Evolutionary conservation across 208 protist genomes (phyloP).

Genomic region (Trypanosoma scelopori): DNA sequence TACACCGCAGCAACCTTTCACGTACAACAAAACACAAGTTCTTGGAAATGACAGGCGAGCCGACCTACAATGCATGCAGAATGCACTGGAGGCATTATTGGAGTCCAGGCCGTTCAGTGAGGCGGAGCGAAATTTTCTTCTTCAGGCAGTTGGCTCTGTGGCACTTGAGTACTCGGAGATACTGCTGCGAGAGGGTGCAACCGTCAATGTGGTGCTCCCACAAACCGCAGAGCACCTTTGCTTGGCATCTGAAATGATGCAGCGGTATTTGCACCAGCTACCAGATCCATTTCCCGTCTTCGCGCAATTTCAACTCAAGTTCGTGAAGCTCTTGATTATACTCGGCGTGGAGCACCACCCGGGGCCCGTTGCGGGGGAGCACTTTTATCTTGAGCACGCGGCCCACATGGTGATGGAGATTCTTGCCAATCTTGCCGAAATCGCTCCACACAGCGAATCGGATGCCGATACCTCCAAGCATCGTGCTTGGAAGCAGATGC

Average conservation of each 20-base stretch:
- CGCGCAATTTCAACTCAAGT: background rate
- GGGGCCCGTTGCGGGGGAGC: background rate
- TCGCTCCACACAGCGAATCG: background rate
- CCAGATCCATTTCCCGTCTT: slow-evolving; percentile 2
- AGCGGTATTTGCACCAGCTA: background rate
- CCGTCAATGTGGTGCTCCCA: background rate
- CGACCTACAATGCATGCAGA: background rate
- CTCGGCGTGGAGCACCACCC: background rate
- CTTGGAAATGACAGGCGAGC: no score
- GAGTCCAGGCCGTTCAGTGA: background rate
- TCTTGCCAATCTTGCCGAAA: background rate
- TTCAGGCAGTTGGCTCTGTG: slow-evolving; percentile 1
- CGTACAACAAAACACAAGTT: no score
- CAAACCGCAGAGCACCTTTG: slow-evolving; percentile 7
- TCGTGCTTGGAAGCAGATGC: background rate
- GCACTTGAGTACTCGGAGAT: slow-evolving; percentile 2
- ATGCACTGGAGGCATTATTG: background rate
- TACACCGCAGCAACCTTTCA: no score
- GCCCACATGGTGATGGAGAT: background rate
- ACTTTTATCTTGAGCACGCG: slow-evolving; percentile 2
- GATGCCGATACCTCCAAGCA: background rate
- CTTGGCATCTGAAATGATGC: background rate
- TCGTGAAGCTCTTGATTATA: background rate
- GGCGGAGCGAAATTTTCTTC: background rate
- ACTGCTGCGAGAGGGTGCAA: background rate